Percentiles rank a stretch among this genome's conserved stretches.
These are phyloP conservation scores for Candida coleopterorum DNA, from an alignment of 805 yeast species.

Conservation along the genomic window DNA sequence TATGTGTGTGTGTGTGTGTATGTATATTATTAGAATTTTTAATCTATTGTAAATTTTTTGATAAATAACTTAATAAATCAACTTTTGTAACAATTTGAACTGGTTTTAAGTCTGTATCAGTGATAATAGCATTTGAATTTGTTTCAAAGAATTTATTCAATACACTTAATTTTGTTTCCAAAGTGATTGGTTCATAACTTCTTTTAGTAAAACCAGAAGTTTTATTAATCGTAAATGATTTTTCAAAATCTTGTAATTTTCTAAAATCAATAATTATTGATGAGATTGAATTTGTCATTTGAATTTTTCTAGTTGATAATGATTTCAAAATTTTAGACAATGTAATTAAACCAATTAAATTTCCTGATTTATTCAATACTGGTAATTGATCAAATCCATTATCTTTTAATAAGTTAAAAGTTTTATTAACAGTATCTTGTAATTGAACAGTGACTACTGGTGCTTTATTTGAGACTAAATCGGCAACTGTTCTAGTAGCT, in stretches of 20 bases:
- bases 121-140: slow-evolving; percentile 78
- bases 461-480: slow-evolving; percentile 57
- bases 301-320: slow-evolving; percentile 56
- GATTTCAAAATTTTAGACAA: slow-evolving; percentile 66
- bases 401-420: slow-evolving; percentile 63
- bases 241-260: slow-evolving; percentile 61
- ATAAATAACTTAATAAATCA: slow-evolving; percentile 60
- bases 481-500: slow-evolving; percentile 48
- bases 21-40: too few species aligned
- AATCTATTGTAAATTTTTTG: slow-evolving; percentile 23
- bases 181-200: slow-evolving; percentile 61
- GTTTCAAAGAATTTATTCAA: slow-evolving; percentile 79
- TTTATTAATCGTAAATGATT: slow-evolving; percentile 58
- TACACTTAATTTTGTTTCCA: slow-evolving; percentile 59
- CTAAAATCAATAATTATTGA: slow-evolving; percentile 71
- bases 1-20: too few species aligned
- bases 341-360: slow-evolving; percentile 72
- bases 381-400: slow-evolving; percentile 87
- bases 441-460: slow-evolving; percentile 74
- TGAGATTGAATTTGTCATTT: slow-evolving; percentile 50
- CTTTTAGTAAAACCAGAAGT: slow-evolving; percentile 54
- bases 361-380: slow-evolving; percentile 56
- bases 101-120: slow-evolving; percentile 66
- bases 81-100: slow-evolving; percentile 85
- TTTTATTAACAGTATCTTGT: slow-evolving; percentile 55